Base-by-base conservation (phyloP, 345 rosid genomes). In the Bruguiera parviflora region DNA sequence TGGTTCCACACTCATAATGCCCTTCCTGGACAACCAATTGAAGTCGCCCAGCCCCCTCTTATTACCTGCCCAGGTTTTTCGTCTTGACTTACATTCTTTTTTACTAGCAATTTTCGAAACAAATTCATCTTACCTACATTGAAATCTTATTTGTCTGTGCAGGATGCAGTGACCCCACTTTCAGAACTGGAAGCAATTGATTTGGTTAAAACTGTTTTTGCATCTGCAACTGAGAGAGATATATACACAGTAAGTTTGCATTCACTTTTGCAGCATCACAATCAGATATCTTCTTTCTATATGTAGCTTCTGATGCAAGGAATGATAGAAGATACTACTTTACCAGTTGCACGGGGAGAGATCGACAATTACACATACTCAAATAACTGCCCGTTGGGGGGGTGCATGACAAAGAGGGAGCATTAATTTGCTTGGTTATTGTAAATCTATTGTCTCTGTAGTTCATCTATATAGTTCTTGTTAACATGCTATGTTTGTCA, bases 121-220 rank as follows among this genome's bases (percentile, higher is more conserved):
- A 20, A 20, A 57, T 74, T 33, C 65, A 68, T 68, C 59, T 35
- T 39, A 66, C 8, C 35, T 47, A 52, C 35, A 65, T 55, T 20
- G 8, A 66, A 60, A 63, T 25, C 16, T 33, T 51, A 39, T 71
- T 71, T 59, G 37, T 13, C 46, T 61, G 37, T 81, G 56, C 81
- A 96, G 99, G 99, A 96, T 78, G 84, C 98, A 19, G 92, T 85
- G 59, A 96, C 98, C 28, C 99, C 98, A 37, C 94, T 96, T 65
- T 78, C 89, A 8, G 97, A 90, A 75, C 57, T 80, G 61, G 97
- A 96, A 81, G 99, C 98, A 16, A 69, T 92, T 66, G 96, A 91
- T 73, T 79, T 94, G 79, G 96, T 94, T 33, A 91, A 89, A 86
- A 92, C 92, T 53, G 87, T 80, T 68, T 96, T 90, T 79, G 97